Evolutionary conservation across 2,329 filamentous ascomycete species (phyloP), one percentile per base, ranked within the genome.

Genomic region (Mycosphaerella sp.): DNA sequence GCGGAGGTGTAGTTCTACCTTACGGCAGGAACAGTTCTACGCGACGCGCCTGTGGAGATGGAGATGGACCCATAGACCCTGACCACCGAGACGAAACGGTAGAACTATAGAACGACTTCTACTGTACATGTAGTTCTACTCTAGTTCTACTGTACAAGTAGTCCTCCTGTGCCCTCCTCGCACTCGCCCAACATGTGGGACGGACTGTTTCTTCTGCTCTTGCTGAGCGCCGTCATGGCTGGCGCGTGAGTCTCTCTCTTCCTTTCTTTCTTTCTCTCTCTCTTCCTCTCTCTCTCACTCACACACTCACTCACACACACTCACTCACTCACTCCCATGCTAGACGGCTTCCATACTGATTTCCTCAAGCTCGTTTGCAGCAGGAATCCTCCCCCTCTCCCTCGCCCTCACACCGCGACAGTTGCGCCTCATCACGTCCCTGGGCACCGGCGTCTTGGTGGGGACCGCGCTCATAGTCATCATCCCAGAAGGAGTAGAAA

Each of bases 381-480:
- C 91, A 61, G 93, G 93, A 71, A 86, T 89, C 60, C 76, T 98
- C 59, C 93, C 93, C 34, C 77, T 98, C 44, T 90, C 89, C 52
- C 87, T 98, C 75, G 81, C 85, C 51, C 79, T 98, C 21, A 91
- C 90, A 27, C 83, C 86, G 54, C 87, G 89, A 39, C 89, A 95
- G 69, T 75, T 97, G 51, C 85, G 91, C 65, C 75, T 95, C 44
- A 87, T 97, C 66, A 94, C 91, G 17, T 90, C 89, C 51, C 81
- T 97, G 67, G 93, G 93, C 47, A 89, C 95, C 69, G 93, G 93
- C 40, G 86, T 98, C 45, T 76, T 98, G 7, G 90, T 98, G 13
- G 93, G 93, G 32, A 97, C 93, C 25, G 91, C 91, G 1, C 79
- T 98, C 58, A 91, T 97, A 58, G 89, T 98, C 28, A 97, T 98